A percentile compares a stretch with the other conserved stretches of the same genome.
Evolutionary conservation across 768 basidiomycete species (phyloP).

Genomic region (Macrolepiota dolichaula): DNA sequence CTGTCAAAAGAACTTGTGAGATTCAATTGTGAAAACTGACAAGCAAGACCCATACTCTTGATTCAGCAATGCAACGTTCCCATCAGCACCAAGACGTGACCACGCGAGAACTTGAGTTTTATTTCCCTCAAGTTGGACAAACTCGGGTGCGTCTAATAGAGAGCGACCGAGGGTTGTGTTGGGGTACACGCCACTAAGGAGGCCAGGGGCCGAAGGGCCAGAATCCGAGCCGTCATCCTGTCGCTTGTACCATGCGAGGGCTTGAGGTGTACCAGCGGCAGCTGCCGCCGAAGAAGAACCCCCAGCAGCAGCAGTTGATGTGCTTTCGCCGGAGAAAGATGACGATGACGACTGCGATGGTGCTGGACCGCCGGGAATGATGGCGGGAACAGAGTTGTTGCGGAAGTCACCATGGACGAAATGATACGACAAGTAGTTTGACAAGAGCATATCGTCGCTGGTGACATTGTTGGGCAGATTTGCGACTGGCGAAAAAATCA

Average conservation of each 20-base stretch:
- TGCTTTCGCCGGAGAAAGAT: slow-evolving; percentile 7
- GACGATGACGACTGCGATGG: neutral
- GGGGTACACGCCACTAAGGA: slow-evolving; percentile 41
- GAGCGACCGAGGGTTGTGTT: slow-evolving; percentile 64
- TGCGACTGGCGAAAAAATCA: slow-evolving; percentile 23
- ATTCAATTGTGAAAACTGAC: neutral
- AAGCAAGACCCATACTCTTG: slow-evolving; percentile 33
- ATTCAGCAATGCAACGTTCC: slow-evolving; percentile 42
- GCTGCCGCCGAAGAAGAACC: neutral
- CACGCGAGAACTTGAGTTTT: slow-evolving; percentile 51
- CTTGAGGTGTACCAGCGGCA: neutral
- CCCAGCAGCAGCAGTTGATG: neutral
- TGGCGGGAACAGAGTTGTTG: slow-evolving; percentile 3
- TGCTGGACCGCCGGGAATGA: neutral
- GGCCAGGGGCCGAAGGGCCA: slow-evolving; percentile 11
- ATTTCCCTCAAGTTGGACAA: slow-evolving; percentile 56
- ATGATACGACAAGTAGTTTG: slow-evolving; percentile 55
- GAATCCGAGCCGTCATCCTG: slow-evolving; percentile 11
- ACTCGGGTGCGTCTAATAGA: slow-evolving; percentile 44
- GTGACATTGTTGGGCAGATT: slow-evolving; percentile 23
- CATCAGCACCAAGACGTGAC: slow-evolving; percentile 18
- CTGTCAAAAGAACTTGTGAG: slow-evolving; percentile 8
- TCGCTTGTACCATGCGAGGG: slow-evolving; percentile 13
- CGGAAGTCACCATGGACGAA: slow-evolving; percentile 49
- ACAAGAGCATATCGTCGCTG: slow-evolving; percentile 26